These are phyloP conservation scores for Talaromyces albobiverticillius DNA, from an alignment of 2,329 filamentous ascomycete species.

Conservation along the genomic window DNA sequence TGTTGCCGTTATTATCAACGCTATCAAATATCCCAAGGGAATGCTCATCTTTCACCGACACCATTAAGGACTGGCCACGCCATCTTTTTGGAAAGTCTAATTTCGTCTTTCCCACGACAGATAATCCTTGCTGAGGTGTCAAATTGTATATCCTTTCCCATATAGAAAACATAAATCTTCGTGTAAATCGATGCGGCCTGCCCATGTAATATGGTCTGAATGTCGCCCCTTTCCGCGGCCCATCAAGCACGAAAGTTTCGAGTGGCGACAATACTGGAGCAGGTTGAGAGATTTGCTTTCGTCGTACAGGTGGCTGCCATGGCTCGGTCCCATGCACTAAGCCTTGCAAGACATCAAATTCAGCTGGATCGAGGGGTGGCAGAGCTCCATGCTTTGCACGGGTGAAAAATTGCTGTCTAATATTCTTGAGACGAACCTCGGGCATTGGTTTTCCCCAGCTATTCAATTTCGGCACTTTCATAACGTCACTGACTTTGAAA, in stretches of 20 bases:
- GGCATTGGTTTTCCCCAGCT: slow-evolving; percentile 35
- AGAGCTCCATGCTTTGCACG: slow-evolving; percentile 28
- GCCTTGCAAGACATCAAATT: slow-evolving; percentile 32
- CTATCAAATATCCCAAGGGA: slow-evolving; percentile 6
- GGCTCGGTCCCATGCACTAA: slow-evolving; percentile 30
- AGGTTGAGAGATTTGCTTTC: not conserved
- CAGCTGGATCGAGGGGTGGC: slow-evolving; percentile 38
- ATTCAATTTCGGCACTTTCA: slow-evolving; percentile 31
- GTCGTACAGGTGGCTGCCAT: slow-evolving; percentile 24
- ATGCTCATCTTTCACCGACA: slow-evolving; percentile 7
- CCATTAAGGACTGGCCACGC: not conserved
- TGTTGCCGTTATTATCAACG: not conserved
- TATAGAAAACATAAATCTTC: slow-evolving; percentile 35
- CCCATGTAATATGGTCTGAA: slow-evolving; percentile 32
- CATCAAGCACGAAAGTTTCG: slow-evolving; percentile 30
- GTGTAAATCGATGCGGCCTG: slow-evolving; percentile 39
- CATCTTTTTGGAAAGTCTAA: slow-evolving; percentile 28
- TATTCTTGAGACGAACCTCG: slow-evolving; percentile 29
- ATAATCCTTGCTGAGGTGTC: slow-evolving; percentile 29
- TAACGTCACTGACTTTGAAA: slow-evolving; percentile 25
- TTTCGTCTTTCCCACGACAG: slow-evolving; percentile 20
- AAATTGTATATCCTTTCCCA: slow-evolving; percentile 36
- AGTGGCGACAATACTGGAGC: slow-evolving; percentile 7
- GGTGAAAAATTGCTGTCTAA: slow-evolving; percentile 38
- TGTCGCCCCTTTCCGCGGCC: slow-evolving; percentile 35